phyloP scores from a whole-genome alignment of 2,329 filamentous ascomycete genomes.

The Cladophialophora bantiana region DNA sequence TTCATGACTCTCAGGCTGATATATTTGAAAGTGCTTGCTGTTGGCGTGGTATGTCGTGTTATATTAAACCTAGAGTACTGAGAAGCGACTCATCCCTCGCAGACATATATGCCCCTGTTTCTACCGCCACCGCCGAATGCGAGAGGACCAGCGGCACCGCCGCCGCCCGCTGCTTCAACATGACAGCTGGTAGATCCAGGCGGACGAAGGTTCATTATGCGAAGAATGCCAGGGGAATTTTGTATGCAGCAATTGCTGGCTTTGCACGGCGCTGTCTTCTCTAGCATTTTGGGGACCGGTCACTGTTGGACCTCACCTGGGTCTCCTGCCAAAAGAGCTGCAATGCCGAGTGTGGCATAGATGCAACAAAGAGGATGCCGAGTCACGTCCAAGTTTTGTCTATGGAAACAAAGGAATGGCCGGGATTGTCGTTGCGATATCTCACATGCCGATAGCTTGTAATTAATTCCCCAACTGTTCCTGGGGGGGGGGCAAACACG shows the following conservation, averaged over 20 bases:
- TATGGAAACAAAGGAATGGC: not conserved
- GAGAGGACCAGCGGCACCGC: conserved; percentile 51
- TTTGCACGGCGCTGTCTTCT: not conserved
- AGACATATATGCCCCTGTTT: conserved; percentile 71
- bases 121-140: conserved; percentile 60
- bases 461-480: not conserved
- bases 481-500: not conserved
- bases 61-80: not conserved
- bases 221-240: conserved; percentile 13
- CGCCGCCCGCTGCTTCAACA: conserved; percentile 55
- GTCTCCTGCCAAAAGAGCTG: not conserved
- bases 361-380: not conserved
- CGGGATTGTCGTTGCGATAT: not conserved
- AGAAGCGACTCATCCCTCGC: conserved; percentile 7
- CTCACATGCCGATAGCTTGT: not conserved
- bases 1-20: conserved; percentile 19
- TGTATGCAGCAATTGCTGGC: not conserved
- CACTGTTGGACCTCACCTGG: not conserved
- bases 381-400: not conserved
- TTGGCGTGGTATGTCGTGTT: conserved; percentile 55
- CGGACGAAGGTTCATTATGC: conserved; percentile 15
- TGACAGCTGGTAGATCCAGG: not conserved
- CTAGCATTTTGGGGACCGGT: not conserved
- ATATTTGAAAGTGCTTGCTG: conserved; percentile 62
- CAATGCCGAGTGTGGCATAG: not conserved